phyloP scores from a whole-genome alignment of 2,329 filamentous ascomycete genomes.

The Fusarium haematococcum region DNA sequence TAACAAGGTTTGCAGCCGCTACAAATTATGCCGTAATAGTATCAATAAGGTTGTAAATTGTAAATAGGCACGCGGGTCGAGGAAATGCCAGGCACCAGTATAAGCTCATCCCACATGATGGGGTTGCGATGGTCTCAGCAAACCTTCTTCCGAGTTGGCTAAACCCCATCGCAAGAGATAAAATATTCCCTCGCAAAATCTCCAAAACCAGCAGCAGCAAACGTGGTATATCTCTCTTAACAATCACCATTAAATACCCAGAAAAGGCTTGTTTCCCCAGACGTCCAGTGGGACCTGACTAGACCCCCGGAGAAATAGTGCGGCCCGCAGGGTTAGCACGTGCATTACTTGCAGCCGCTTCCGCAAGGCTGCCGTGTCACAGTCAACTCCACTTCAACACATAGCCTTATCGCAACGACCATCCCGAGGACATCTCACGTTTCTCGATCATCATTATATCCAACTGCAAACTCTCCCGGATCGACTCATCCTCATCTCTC shows the following conservation, averaged over 20 bases:
- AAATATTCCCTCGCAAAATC: background rate
- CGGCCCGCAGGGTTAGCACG: constrained; percentile 29
- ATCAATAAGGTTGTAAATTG: background rate
- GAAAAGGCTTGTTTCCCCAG: constrained; percentile 16
- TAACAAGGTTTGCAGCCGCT: background rate
- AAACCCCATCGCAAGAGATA: background rate
- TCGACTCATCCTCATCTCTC: background rate
- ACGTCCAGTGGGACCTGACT: constrained; percentile 12
- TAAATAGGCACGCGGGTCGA: background rate
- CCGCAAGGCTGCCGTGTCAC: constrained; percentile 27
- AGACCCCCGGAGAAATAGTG: constrained; percentile 35
- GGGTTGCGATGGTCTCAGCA: background rate
- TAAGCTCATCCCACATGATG: background rate
- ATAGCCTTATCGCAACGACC: constrained; percentile 32
- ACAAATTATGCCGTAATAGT: background rate
- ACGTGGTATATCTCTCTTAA: background rate
- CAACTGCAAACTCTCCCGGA: background rate
- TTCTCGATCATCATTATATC: constrained; percentile 14
- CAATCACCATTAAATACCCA: background rate
- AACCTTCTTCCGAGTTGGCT: background rate
- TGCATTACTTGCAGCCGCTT: constrained; percentile 35
- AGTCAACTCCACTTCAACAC: constrained; percentile 33
- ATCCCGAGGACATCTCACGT: constrained; percentile 9
- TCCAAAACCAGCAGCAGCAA: background rate
- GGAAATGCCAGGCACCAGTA: background rate